Evolutionary conservation across 2,329 filamentous ascomycete genomes (phyloP).

Genomic region (Sporothrix variecibatus): DNA sequence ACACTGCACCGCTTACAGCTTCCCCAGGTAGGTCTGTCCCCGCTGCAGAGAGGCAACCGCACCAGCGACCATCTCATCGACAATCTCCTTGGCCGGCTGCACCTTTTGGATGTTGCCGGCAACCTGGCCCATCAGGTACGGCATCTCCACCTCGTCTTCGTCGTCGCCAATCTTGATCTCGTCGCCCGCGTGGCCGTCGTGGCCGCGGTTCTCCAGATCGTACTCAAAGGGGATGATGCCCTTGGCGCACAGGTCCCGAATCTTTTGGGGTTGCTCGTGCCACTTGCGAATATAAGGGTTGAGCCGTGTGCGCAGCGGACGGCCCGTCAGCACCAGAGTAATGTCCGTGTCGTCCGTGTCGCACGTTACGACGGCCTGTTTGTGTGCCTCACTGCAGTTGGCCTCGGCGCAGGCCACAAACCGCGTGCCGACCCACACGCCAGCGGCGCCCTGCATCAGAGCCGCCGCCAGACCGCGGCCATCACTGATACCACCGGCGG

Average conservation of each 20-base stretch:
- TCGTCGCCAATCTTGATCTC: conserved; percentile 42
- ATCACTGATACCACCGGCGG: conserved; percentile 84
- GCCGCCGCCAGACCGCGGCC: conserved; percentile 78
- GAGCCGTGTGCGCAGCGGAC: conserved; percentile 75
- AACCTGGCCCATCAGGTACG: conserved; percentile 93
- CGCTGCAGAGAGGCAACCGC: conserved; percentile 67
- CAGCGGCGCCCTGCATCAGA: conserved; percentile 83
- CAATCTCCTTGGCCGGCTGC: conserved; percentile 79
- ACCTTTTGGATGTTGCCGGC: conserved; percentile 75
- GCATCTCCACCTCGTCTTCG: conserved; percentile 73
- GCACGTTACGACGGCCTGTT: conserved; percentile 79
- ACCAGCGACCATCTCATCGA: conserved; percentile 85
- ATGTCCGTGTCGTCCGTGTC: conserved; percentile 76
- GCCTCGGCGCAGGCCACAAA: conserved; percentile 86
- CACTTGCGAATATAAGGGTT: conserved; percentile 84
- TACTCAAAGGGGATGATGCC: conserved; percentile 80
- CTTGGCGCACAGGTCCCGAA: conserved; percentile 71
- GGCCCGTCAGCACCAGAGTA: conserved; percentile 78
- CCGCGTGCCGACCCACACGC: conserved; percentile 92
- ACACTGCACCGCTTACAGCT: background rate
- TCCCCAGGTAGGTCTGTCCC: conserved; percentile 60
- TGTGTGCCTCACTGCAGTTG: conserved; percentile 78
- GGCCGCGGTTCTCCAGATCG: conserved; percentile 67
- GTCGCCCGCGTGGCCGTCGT: conserved; percentile 17
- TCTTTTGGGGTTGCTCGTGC: conserved; percentile 74